Conservation (phyloP, 1,284 basidiomycete species). For the Wolfiporia cocos region DNA sequence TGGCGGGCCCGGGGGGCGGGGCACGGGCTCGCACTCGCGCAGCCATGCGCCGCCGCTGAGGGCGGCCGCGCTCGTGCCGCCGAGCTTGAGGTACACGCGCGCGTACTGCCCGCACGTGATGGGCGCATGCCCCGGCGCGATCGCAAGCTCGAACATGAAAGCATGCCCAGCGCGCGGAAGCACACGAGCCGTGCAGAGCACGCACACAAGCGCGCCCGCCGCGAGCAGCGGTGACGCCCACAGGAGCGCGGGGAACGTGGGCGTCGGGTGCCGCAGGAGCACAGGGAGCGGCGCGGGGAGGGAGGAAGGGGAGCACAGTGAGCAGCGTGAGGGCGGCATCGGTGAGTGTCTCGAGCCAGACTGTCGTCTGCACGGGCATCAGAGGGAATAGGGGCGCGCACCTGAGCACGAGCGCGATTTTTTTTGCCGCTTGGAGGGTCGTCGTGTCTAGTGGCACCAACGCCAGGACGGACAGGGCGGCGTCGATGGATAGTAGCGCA, state of each 20-base stretch:
- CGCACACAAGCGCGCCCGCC: conserved; percentile 14
- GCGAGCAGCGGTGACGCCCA: conserved; percentile 14
- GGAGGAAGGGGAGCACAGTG: conserved; percentile 13
- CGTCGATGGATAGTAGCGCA: too few relatives aligned
- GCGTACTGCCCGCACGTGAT: conserved; percentile 24
- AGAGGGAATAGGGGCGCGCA: too few relatives aligned
- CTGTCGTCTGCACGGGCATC: conserved; percentile 24
- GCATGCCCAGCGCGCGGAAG: conserved; percentile 21
- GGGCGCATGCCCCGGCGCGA: conserved; percentile 20
- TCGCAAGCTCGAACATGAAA: conserved; percentile 27
- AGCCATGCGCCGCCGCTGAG: conserved; percentile 22
- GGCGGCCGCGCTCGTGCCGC: conserved; percentile 18
- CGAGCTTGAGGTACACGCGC: conserved; percentile 19
- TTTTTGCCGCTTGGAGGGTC: too few relatives aligned
- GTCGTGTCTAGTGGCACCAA: too few relatives aligned
- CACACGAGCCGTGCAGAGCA: conserved; percentile 19
- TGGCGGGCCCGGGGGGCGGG: conserved; percentile 5
- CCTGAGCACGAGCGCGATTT: too few relatives aligned
- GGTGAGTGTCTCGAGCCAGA: conserved; percentile 19
- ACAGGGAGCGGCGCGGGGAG: conserved; percentile 10
- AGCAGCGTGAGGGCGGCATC: conserved; percentile 20
- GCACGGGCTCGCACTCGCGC: conserved; percentile 19
- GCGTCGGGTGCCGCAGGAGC: conserved; percentile 9
- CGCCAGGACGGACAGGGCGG: too few relatives aligned
- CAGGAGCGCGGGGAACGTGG: conserved; percentile 1